These are phyloP conservation scores for Aspergillus caelatus DNA, from an alignment of 2,329 filamentous ascomycete species.

Conservation along the genomic window DNA sequence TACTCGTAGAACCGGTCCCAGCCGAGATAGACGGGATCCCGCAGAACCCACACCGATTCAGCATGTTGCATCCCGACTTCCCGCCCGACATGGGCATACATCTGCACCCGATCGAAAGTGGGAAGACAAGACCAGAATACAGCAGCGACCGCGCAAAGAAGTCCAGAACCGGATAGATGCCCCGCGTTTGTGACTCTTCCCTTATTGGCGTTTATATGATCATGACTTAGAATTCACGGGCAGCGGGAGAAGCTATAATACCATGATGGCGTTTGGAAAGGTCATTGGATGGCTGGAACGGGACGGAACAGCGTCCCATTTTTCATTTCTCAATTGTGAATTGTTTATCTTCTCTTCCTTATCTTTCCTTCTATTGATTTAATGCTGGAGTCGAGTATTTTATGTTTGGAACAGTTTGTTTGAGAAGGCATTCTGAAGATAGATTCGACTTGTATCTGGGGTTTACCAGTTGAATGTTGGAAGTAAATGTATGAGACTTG, in stretches of 20 bases:
- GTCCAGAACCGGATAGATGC: conserved; percentile 11
- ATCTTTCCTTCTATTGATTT: neutral
- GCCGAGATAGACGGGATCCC: conserved; percentile 34
- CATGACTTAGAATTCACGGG: conserved; percentile 6
- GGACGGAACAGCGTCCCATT: conserved; percentile 2
- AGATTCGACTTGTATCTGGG: neutral
- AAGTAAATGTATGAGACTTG: neutral
- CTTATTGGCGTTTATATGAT: conserved; percentile 9
- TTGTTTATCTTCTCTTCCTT: neutral
- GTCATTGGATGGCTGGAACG: neutral
- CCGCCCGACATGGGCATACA: conserved; percentile 47
- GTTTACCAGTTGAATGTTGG: neutral
- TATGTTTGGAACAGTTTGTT: neutral
- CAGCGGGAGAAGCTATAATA: conserved; percentile 5
- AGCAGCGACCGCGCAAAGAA: conserved; percentile 22
- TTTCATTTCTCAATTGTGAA: neutral
- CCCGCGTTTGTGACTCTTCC: neutral
- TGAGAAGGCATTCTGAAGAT: neutral
- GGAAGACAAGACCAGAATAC: conserved; percentile 5
- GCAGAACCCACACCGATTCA: conserved; percentile 39
- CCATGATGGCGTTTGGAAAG: conserved; percentile 6
- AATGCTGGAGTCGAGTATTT: neutral
- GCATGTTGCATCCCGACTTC: conserved; percentile 49
- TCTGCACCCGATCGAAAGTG: conserved; percentile 35
- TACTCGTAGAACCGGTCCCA: conserved; percentile 38